Evolutionary conservation across 768 basidiomycete genomes (phyloP), one percentile per base, ranked within the genome.

Genomic region (Boletellus ananiceps): DNA sequence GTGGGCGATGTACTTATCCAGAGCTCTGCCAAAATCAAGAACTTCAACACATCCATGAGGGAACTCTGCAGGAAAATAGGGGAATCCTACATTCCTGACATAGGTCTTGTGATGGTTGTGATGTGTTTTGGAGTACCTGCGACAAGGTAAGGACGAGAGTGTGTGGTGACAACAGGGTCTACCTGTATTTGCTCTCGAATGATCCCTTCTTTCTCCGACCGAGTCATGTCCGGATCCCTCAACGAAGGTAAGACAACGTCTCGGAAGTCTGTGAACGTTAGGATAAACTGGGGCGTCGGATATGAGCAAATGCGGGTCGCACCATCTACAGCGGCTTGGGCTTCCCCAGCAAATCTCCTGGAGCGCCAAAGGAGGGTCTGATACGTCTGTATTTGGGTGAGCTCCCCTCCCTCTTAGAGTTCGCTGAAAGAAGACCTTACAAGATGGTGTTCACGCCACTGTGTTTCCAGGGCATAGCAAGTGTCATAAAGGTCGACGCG

Each of bases 341-440:
- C 55, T 35, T 60, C 46, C 7, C 52, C 59, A 38, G 59, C 59
- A 36, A 57, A 57, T 9, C 51, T 49, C 35, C 59, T 57, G 18
- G 59, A 60, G 12, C 44, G 52, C 52, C 59, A 61, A 7, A 61
- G 47, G 36, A 61, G 55, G 6, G 15, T 3, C 34, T 47, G 38
- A 43, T 60, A 60, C 1, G 49, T 51, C 58, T 61, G 11, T 7
- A 7, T n/a, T 31, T 36, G 1, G 5, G 16, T 54, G 33, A 48
- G 40, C 34, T 13, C 9, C 31, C 13, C 6, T 15, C 13, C 31
- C 12, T 8, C 1, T 9, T 19, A 2, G 2, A 3, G 3, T 12
- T 18, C 23, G 4, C 11, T 7, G 16, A n/a, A 25, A 12, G 16
- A 18, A 9, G 21, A 13, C 4, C 44, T 6, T 38, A 55, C 59